Base-by-base conservation (phyloP, 2,329 filamentous ascomycete species). In the Exophiala oligosperma region DNA sequence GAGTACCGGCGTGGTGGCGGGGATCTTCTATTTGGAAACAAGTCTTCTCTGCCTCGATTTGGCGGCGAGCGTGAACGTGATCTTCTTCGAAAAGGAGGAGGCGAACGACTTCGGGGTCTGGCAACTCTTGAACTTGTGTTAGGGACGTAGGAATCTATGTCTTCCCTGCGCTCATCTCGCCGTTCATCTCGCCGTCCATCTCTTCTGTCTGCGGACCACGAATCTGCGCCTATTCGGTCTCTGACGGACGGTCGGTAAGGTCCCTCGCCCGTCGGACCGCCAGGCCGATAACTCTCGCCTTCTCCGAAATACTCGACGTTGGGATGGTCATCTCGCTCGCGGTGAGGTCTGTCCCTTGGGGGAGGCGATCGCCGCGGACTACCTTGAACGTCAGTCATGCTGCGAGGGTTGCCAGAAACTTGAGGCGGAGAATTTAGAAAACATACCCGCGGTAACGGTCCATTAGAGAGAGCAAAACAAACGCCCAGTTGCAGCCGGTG, bases 31-130 rank as follows among this genome's bases (percentile, higher is more conserved):
- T n/a, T 66, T 51, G 70, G 72, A 48, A 70, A 69, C 5, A 69
- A 67, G 48, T 67, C 67, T 43, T 73, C 74, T 69, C 75, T 69
- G 37, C 66, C 68, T 29, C 72, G 70, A 54, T 70, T 72, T 28
- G 70, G 66, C 24, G 76, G 76, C 47, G 73, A 77, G 44, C 76
- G 69, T 51, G 76, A 76, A 46, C 74, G 73, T 52, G 46, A 48
- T 48, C 46, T 48, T 48, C 75, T 73, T 49, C 74, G 75, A 56
- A 71, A 75, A 17, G 65, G 60, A 21, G 67, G 76, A 23, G 76
- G 40, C 2, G 40, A 78, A 21, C 76, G 74, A 62, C 75, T 78
- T 60, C 75, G 71, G 11, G 58, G 65, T 51, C 63, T 51, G 11
- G 60, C 24, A 5, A 60, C 61, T 57, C 65, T 32, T 29, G 50